Base-by-base conservation (phyloP, 805 yeast species). In the Kazachstania psychrophila region DNA sequence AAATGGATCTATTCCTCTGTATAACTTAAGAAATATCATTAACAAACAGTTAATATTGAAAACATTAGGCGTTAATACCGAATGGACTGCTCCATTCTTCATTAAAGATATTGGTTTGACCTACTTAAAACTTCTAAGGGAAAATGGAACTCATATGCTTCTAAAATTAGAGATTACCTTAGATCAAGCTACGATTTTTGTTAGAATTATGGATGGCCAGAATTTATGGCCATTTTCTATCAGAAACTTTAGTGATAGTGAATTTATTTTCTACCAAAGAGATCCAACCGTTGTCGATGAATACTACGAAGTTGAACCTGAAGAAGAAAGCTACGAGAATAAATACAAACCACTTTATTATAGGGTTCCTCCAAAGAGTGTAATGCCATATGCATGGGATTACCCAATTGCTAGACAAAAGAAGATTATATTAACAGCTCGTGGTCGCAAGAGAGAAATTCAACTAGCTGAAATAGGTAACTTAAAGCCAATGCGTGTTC, bases 361-460 rank as follows among this genome's bases (percentile, higher is more conserved):
- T 56, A 72, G 75, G 31, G 69, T 94, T 10, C 96, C 97, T 0
- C 77, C 94, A 1, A 76, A 75, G 51, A 83, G 95, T 60, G 94
- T 86, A 2, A 92, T 92, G 97, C 96, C 97, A 0, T 92, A 92
- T 57, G 85, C 98, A 0, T 92, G 96, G 88, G 98, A 92, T 56
- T 92, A 73, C 60, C 98, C 98, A 1, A 86, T 94, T 36, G 96
- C 95, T 0, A 64, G 73, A 8, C 72, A 79, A 31, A 88, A 87
- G 56, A 96, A 88, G 51, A 61, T 92, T 23, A 69, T 86, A 3
- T 58, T 92, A 23, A 67, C 87, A 40, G 69, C 81, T 9, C 79
- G 79, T 33, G 82, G 83, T 1, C 68, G 79, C 20, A 88, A 82
- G 52, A 69, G 96, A 40, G 74, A 76, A 32, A 70, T 94, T 15